These are phyloP conservation scores for Acanthamoeba culbertsoni DNA, from an alignment of 208 protist species.

Conservation along the genomic window DNA sequence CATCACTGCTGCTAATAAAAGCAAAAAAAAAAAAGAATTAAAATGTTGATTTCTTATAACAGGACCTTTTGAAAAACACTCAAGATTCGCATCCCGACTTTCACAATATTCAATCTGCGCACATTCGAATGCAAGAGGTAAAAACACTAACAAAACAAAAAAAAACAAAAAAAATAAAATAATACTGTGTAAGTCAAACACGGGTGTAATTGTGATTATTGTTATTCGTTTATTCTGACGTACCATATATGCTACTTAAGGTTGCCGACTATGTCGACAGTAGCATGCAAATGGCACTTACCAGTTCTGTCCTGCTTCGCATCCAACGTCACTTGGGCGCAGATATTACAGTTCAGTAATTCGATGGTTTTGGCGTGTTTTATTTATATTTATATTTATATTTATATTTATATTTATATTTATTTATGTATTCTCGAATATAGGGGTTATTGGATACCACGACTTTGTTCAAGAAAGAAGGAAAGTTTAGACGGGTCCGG, in stretches of 20 bases:
- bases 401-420: neutral
- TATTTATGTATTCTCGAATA: neutral
- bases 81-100: neutral
- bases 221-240: too few relatives aligned
- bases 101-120: neutral
- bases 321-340: neutral
- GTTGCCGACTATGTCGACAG: slow-evolving; percentile 23
- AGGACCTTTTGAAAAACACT: slow-evolving; percentile 35
- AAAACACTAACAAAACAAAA: too few relatives aligned
- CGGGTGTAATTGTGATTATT: too few relatives aligned
- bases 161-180: too few relatives aligned
- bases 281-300: slow-evolving; percentile 40
- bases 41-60: neutral
- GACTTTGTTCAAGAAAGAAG: slow-evolving; percentile 19
- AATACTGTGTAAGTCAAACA: too few relatives aligned
- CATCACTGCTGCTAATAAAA: too few relatives aligned
- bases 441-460: neutral
- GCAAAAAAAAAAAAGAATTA: too few relatives aligned
- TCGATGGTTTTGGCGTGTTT: too few relatives aligned
- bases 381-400: too few relatives aligned
- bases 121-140: neutral
- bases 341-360: neutral
- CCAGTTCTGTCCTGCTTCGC: slow-evolving; percentile 2
- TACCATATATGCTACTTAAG: too few relatives aligned
- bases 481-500: slow-evolving; percentile 4